A percentile compares a stretch with the other conserved stretches of the same genome.
Conservation (phyloP, 1,284 basidiomycete genomes). For the Melampsora americana region DNA sequence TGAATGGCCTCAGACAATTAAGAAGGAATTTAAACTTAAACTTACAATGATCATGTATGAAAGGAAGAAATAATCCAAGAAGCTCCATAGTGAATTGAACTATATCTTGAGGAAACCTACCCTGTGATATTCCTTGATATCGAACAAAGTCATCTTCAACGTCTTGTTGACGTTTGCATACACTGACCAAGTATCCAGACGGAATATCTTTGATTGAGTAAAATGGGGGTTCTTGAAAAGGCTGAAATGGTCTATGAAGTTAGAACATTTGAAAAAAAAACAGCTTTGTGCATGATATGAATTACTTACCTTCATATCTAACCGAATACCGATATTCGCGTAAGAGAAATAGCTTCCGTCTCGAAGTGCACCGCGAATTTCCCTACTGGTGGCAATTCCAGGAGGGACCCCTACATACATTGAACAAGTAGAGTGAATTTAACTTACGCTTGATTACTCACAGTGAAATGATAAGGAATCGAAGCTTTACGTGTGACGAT, state of each 20-base stretch:
- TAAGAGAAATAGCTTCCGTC: conserved; percentile 14
- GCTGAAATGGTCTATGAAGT: background rate
- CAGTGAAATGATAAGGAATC: no score
- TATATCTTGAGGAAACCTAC: conserved; percentile 19
- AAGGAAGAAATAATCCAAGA: conserved; percentile 10
- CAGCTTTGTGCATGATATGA: background rate
- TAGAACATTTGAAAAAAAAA: background rate
- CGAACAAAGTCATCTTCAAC: conserved; percentile 22
- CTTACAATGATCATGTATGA: conserved; percentile 41
- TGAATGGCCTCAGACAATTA: no score
- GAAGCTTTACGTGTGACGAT: conserved; percentile 10
- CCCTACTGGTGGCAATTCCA: conserved; percentile 2
- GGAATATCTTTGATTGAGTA: conserved; percentile 22
- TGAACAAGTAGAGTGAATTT: no score
- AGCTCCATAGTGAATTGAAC: conserved; percentile 32
- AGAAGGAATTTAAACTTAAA: background rate
- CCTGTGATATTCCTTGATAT: conserved; percentile 8
- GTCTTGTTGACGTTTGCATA: conserved; percentile 26
- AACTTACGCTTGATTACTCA: no score
- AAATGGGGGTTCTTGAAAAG: conserved; percentile 5
- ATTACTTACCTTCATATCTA: conserved; percentile 18
- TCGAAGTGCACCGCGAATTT: background rate
- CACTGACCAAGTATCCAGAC: conserved; percentile 17
- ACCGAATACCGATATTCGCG: conserved; percentile 14
- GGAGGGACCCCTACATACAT: conserved; percentile 20